A percentile compares a stretch with the other conserved stretches of the same genome.
Conservation (phyloP, 306 rosid genomes). For the Acacia melanoxylon region DNA sequence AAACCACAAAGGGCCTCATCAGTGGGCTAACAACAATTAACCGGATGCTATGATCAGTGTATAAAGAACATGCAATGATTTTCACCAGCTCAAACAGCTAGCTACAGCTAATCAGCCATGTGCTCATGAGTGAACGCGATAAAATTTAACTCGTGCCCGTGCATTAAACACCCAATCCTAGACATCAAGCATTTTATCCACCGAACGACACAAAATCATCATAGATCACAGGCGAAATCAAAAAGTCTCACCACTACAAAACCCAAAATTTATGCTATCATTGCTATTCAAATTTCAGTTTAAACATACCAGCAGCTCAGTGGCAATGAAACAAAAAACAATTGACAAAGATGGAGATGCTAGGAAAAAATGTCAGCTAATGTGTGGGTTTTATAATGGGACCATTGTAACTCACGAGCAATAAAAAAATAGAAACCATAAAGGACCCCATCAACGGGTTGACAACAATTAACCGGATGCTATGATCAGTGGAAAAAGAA, state of each 20-base stretch:
- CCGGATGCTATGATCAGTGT: neutral
- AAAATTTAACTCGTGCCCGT: no score
- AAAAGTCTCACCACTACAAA: neutral
- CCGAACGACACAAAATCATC: neutral
- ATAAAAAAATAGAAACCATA: neutral
- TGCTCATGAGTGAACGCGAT: no score
- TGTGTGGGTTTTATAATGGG: neutral
- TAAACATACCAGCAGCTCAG: neutral
- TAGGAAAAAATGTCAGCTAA: neutral
- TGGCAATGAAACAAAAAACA: neutral
- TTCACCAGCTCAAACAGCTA: neutral
- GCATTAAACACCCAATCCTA: neutral
- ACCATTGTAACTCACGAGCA: neutral
- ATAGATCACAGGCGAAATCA: neutral
- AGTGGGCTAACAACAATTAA: neutral
- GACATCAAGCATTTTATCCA: neutral
- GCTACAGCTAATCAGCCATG: neutral
- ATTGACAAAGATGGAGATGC: neutral
- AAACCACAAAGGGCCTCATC: neutral
- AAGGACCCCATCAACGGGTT: neutral
- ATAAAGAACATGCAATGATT: neutral
- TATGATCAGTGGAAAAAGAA: neutral
- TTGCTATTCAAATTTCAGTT: no score
- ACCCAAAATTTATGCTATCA: neutral
- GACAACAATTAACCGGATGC: neutral